Conservation (phyloP, 1,284 basidiomycete genomes). For the Irpex sp. region DNA sequence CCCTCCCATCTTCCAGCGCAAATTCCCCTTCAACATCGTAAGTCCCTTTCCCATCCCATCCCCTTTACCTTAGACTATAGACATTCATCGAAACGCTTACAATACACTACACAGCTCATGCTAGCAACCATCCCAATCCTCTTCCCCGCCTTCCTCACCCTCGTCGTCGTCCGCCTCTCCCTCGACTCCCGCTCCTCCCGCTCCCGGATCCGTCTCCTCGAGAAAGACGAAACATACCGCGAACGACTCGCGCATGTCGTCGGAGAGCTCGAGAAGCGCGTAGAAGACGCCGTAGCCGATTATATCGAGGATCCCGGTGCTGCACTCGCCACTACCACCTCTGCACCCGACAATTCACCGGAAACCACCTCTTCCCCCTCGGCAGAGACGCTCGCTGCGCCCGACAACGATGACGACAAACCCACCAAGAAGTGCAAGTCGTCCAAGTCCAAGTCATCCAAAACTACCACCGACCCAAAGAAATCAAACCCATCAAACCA, state of each 20-base stretch:
- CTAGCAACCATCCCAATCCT: conserved; percentile 59
- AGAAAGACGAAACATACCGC: conserved; percentile 42
- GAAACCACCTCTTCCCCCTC: background rate
- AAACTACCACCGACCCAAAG: conserved; percentile 26
- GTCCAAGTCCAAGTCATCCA: background rate
- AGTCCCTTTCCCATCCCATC: conserved; percentile 23
- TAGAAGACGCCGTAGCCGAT: conserved; percentile 55
- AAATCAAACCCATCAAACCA: conserved; percentile 12
- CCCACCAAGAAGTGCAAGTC: background rate
- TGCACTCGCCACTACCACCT: background rate
- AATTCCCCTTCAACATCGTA: conserved; percentile 75
- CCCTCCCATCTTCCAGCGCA: conserved; percentile 61
- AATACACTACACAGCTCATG: no score
- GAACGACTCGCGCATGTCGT: conserved; percentile 50
- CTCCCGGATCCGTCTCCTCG: conserved; percentile 56
- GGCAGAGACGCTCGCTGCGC: background rate
- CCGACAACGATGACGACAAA: background rate
- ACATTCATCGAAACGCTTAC: no score
- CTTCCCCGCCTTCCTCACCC: conserved; percentile 53
- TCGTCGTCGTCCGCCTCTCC: conserved; percentile 49
- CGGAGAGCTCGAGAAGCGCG: conserved; percentile 50
- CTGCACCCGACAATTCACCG: background rate
- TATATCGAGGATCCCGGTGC: conserved; percentile 30
- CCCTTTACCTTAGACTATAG: background rate
- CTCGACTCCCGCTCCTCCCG: conserved; percentile 53